phyloP scores from a whole-genome alignment of 257 asterid genomes.

The Fraxinus quadrangulata region DNA sequence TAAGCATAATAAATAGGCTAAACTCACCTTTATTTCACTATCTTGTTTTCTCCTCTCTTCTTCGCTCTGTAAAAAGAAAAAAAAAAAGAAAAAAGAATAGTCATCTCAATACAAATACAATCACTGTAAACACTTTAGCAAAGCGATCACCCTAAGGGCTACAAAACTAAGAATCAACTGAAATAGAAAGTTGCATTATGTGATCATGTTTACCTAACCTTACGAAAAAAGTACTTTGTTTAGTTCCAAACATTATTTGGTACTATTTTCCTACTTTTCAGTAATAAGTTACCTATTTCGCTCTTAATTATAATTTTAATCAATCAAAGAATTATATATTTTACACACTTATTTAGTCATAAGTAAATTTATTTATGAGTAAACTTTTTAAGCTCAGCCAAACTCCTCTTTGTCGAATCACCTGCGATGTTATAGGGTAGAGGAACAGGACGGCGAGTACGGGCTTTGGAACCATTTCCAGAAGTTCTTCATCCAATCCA shows the following conservation, averaged over 20 bases:
- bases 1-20: background rate
- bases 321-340: background rate
- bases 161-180: background rate
- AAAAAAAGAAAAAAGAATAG: constrained; percentile 7
- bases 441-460: constrained; percentile 88
- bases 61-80: constrained; percentile 74
- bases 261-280: background rate
- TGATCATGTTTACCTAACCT: background rate
- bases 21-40: constrained; percentile 54
- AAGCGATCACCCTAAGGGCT: constrained; percentile 1
- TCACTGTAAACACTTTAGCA: background rate
- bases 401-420: constrained; percentile 22
- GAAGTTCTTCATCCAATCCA: constrained; percentile 88
- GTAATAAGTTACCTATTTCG: background rate
- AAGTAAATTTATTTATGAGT: background rate
- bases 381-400: background rate
- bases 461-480: constrained; percentile 96
- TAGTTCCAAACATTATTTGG: background rate
- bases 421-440: constrained; percentile 79
- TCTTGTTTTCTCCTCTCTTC: constrained; percentile 78
- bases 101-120: constrained; percentile 22
- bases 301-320: background rate
- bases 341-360: background rate
- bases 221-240: background rate
- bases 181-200: background rate